phyloP scores from a whole-genome alignment of 2,329 filamentous ascomycete species.

The Tolypocladium paradoxum region DNA sequence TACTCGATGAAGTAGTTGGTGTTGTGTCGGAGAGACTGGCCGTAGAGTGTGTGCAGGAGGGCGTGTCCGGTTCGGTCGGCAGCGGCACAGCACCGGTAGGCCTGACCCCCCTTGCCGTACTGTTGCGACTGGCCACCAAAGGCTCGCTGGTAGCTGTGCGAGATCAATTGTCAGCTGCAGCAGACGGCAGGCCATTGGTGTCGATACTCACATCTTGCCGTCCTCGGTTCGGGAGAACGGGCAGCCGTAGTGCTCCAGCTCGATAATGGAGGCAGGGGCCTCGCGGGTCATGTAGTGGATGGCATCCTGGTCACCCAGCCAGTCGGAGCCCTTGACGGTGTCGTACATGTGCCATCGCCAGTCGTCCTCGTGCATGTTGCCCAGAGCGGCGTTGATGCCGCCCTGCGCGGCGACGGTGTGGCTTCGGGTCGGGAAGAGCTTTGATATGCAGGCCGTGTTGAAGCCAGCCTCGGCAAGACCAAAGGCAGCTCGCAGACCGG shows the following conservation, averaged over 20 bases:
- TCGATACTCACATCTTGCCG: constrained; percentile 68
- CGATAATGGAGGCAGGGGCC: constrained; percentile 81
- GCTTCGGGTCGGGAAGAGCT: constrained; percentile 76
- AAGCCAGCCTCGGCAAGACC: constrained; percentile 81
- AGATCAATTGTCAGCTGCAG: constrained; percentile 5
- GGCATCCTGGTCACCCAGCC: constrained; percentile 93
- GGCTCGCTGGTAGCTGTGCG: constrained; percentile 77
- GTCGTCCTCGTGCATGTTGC: constrained; percentile 97
- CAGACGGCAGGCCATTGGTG: no score
- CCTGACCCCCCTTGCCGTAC: constrained; percentile 92
- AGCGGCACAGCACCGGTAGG: constrained; percentile 92
- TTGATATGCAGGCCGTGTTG: constrained; percentile 80
- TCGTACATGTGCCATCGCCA: constrained; percentile 99
- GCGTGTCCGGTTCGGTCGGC: constrained; percentile 96
- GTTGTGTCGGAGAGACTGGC: constrained; percentile 92
- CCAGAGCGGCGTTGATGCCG: constrained; percentile 79
- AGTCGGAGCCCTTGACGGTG: constrained; percentile 95
- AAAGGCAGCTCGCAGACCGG: constrained; percentile 73
- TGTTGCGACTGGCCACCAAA: constrained; percentile 97
- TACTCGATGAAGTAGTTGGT: constrained; percentile 99
- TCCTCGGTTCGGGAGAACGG: constrained; percentile 95
- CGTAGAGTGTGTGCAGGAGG: constrained; percentile 95
- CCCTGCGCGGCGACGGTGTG: constrained; percentile 77
- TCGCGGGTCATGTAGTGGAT: constrained; percentile 99
- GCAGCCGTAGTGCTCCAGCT: constrained; percentile 95